Evolutionary conservation across 163 green algal genomes (phyloP).

Genomic region (Dunaliella salina): DNA sequence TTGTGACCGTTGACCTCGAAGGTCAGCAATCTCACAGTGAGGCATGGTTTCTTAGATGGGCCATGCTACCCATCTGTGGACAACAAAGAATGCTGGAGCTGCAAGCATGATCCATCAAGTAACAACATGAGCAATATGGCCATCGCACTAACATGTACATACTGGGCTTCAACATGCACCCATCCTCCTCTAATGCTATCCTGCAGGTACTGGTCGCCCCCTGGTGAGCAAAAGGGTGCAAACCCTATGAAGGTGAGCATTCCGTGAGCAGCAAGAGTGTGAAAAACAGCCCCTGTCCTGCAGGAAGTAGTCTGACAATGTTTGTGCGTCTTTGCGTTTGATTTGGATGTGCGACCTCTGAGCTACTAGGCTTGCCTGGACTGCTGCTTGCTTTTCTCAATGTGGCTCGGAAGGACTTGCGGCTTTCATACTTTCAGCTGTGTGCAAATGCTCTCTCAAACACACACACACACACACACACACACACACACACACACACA

Average conservation of each 20-base stretch:
- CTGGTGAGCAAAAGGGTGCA: conserved; percentile 51
- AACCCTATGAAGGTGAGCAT: conserved; percentile 51
- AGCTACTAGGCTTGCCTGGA: too few species aligned
- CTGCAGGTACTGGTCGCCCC: conserved; percentile 58
- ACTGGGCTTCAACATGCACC: background rate
- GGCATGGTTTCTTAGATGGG: too few species aligned
- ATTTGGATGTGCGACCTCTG: background rate
- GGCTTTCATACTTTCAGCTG: background rate
- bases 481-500: too few species aligned
- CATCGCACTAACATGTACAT: background rate
- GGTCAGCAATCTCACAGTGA: background rate
- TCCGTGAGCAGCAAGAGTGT: too few species aligned
- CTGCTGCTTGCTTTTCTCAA: too few species aligned
- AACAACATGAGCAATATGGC: background rate
- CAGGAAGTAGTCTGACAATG: background rate
- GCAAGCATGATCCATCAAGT: background rate
- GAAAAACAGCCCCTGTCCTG: too few species aligned
- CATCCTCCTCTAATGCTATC: background rate
- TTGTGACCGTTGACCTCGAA: background rate
- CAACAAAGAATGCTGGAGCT: background rate
- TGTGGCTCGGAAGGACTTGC: background rate
- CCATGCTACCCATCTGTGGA: too few species aligned
- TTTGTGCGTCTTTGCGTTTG: background rate
- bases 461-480: background rate
- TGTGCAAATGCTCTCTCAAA: background rate